These are phyloP conservation scores for Aspergillus ibericus DNA, from an alignment of 2,329 filamentous ascomycete species.

Conservation along the genomic window DNA sequence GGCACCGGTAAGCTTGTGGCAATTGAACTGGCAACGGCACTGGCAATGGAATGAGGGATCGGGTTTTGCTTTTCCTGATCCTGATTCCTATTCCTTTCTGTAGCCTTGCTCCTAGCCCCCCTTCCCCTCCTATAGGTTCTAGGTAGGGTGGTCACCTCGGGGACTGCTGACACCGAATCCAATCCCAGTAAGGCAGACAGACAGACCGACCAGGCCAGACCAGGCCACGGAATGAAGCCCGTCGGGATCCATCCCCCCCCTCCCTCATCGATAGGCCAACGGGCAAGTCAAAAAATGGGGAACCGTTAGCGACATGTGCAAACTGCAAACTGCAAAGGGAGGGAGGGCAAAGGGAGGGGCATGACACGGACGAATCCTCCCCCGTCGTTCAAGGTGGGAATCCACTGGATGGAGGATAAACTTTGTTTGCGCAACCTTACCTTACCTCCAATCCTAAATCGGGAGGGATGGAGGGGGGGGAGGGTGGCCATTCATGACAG, in stretches of 20 bases:
- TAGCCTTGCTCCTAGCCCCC: too few relatives aligned
- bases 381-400: neutral
- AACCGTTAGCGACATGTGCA: constrained; percentile 13
- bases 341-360: neutral
- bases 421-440: constrained; percentile 10
- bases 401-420: constrained; percentile 8
- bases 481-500: constrained; percentile 7
- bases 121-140: too few relatives aligned
- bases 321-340: too few relatives aligned
- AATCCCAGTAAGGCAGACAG: too few relatives aligned
- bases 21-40: too few relatives aligned
- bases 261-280: too few relatives aligned
- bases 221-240: neutral
- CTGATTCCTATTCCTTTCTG: too few relatives aligned
- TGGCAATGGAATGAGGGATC: neutral
- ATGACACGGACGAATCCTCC: neutral
- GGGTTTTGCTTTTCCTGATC: too few relatives aligned
- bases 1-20: neutral
- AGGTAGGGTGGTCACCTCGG: too few relatives aligned
- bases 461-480: neutral
- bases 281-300: neutral
- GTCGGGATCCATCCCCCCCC: neutral
- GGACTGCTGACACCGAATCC: too few relatives aligned
- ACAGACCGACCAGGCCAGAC: too few relatives aligned
- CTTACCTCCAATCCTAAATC: constrained; percentile 11